Base-by-base conservation (phyloP, 441 rosid species). In the Pelargonium myrrhifolium region DNA sequence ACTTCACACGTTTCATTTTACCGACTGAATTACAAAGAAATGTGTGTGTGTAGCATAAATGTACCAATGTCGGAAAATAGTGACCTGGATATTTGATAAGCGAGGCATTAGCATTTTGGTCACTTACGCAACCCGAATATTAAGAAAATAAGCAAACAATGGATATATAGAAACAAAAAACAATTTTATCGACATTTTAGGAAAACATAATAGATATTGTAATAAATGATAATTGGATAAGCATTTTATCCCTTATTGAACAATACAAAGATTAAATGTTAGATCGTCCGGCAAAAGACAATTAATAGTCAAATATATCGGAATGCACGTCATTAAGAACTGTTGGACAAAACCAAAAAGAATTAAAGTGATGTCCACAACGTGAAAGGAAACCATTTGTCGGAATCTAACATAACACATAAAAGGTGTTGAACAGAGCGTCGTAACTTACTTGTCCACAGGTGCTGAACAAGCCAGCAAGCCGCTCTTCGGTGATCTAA, bases 401-500 rank as follows among this genome's bases (percentile, higher is more conserved):
- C 28, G 28, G 28, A 24, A 24, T 24, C 28, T 24, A 24, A 24
- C 28, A 59, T 14, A 65, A 24, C 58, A 42, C 47, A 42, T 1
- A 42, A 7, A 20, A 20, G 10, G 62, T 28, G 12, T 31, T 39
- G 35, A 37, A 26, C 7, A 14, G 61, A 47, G 42, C 18, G 64
- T 37, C 45, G 47, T 24, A 69, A 71, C 90, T 87, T 80, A 92
- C 92, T 58, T 83, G 89, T 74, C 92, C 92, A 43, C 85, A 85
- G 71, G 60, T 72, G 67, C 81, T 82, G 70, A 87, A 87, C 72
- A 87, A 71, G 59, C 65, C 84, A 72, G 92, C 92, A 77, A 87
- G 85, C 76, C 75, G 83, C 74, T 87, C 92, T 81, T 87, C 92
- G 45, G 89, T 83, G 72, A 85, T 85, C 92, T 87, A 72, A 62